These are phyloP conservation scores for Colletotrichum graminicola DNA, from an alignment of 2,329 filamentous ascomycete species.

Conservation along the genomic window DNA sequence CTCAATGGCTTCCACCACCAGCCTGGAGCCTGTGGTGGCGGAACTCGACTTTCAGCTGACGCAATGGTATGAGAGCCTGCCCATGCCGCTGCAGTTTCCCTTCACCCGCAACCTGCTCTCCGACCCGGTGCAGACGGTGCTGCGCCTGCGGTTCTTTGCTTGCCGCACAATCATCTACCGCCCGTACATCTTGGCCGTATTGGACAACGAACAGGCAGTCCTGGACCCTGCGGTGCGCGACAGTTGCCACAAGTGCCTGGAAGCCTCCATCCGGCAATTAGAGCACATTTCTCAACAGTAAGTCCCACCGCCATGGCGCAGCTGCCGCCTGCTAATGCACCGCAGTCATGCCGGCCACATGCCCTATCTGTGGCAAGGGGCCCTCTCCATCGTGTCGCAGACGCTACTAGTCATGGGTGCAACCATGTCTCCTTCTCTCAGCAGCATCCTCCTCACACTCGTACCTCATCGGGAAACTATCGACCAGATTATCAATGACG, in stretches of 20 bases:
- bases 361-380: slow-evolving; percentile 88
- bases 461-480: slow-evolving; percentile 71
- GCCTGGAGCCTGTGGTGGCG: slow-evolving; percentile 81
- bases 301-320: slow-evolving; percentile 50
- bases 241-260: slow-evolving; percentile 84
- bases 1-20: slow-evolving; percentile 77
- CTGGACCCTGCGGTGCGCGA: slow-evolving; percentile 80
- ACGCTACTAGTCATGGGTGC: slow-evolving; percentile 86
- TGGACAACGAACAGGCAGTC: slow-evolving; percentile 81
- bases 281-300: slow-evolving; percentile 84
- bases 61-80: slow-evolving; percentile 87
- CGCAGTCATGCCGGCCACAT: slow-evolving; percentile 82
- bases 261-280: slow-evolving; percentile 82
- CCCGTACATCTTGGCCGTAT: slow-evolving; percentile 83
- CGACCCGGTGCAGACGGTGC: slow-evolving; percentile 82
- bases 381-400: slow-evolving; percentile 85
- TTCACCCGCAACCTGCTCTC: slow-evolving; percentile 75
- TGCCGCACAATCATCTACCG: slow-evolving; percentile 89
- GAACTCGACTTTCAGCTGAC: slow-evolving; percentile 86
- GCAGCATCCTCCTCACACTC: slow-evolving; percentile 70
- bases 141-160: slow-evolving; percentile 84
- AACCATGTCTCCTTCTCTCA: slow-evolving; percentile 81
- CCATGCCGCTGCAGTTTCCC: slow-evolving; percentile 80
- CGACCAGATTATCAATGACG: slow-evolving; percentile 82
- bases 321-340: slow-evolving; percentile 47